A percentile compares a stretch with the other conserved stretches of the same genome.
Conservation (phyloP, 306 rosid species). For the Cajanus cajan region DNA sequence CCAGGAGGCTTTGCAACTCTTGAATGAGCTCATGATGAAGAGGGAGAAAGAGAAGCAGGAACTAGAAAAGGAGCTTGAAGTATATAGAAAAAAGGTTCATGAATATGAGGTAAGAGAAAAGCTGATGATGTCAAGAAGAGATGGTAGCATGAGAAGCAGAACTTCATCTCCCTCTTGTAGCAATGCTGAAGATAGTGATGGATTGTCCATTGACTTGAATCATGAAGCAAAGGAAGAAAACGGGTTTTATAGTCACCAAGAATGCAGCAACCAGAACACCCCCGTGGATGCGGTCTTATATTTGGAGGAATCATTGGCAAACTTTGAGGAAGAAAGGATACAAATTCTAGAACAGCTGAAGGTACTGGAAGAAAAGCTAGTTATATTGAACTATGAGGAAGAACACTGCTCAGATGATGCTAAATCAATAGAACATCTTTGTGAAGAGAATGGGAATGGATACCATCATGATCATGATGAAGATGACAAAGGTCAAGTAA, state of each 20-base stretch:
- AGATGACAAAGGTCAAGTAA: conserved; percentile 37
- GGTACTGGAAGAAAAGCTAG: conserved; percentile 83
- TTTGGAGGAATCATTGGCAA: conserved; percentile 73
- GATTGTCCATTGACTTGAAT: conserved; percentile 64
- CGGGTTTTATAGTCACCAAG: conserved; percentile 49
- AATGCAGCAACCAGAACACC: conserved; percentile 65
- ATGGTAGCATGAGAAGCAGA: conserved; percentile 64
- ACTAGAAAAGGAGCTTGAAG: conserved; percentile 74
- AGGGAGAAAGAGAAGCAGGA: conserved; percentile 92
- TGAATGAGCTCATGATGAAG: conserved; percentile 87
- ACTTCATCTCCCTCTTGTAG: conserved; percentile 72
- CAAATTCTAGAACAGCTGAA: conserved; percentile 82
- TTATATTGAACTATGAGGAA: conserved; percentile 61
- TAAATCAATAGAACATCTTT: conserved; percentile 37
- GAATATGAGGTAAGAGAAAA: conserved; percentile 76
- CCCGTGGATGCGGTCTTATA: conserved; percentile 69
- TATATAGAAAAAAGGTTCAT: conserved; percentile 65
- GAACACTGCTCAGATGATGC: conserved; percentile 50
- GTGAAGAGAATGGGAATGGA: conserved; percentile 69
- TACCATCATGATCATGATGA: conserved; percentile 50
- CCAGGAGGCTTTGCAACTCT: conserved; percentile 88
- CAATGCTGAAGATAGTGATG: conserved; percentile 87
- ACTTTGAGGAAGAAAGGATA: conserved; percentile 88
- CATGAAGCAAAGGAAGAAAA: conserved; percentile 70
- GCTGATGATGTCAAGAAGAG: conserved; percentile 54